phyloP scores from a whole-genome alignment of 2,329 filamentous ascomycete species.

The Escovopsis sp. region DNA sequence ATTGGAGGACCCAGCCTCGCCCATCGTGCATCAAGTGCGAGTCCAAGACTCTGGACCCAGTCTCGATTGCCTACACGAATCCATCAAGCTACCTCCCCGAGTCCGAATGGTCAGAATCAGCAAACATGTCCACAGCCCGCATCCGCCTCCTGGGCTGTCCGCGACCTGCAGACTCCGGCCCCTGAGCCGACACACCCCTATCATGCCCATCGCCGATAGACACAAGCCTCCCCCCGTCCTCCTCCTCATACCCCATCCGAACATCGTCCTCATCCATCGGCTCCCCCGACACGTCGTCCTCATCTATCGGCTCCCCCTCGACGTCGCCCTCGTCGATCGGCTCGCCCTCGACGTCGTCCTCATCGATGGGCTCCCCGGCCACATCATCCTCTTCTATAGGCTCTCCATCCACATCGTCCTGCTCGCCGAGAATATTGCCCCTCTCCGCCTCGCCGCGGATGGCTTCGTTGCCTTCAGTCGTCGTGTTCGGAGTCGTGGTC shows the following conservation, averaged over 20 bases:
- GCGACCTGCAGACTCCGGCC: constrained; percentile 7
- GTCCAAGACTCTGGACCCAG: too few relatives aligned
- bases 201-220: constrained; percentile 7
- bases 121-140: constrained; percentile 78
- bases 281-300: constrained; percentile 25
- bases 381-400: constrained; percentile 28
- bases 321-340: constrained; percentile 20
- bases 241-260: constrained; percentile 15
- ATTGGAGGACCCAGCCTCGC: too few relatives aligned
- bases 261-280: constrained; percentile 32
- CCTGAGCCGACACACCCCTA: constrained; percentile 6
- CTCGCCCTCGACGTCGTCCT: constrained; percentile 36
- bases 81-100: not conserved
- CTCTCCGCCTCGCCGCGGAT: constrained; percentile 18
- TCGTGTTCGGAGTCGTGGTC: constrained; percentile 1
- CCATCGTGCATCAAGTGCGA: too few relatives aligned
- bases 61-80: too few relatives aligned
- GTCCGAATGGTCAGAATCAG: constrained; percentile 43
- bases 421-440: constrained; percentile 27
- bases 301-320: constrained; percentile 27
- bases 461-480: constrained; percentile 4
- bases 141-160: constrained; percentile 43
- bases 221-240: too few relatives aligned
- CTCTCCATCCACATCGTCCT: constrained; percentile 34
- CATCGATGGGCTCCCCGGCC: constrained; percentile 25